A percentile compares a stretch with the other conserved stretches of the same genome.
phyloP scores from a whole-genome alignment of 2,329 filamentous ascomycete species.

The Blastomyces silverae region DNA sequence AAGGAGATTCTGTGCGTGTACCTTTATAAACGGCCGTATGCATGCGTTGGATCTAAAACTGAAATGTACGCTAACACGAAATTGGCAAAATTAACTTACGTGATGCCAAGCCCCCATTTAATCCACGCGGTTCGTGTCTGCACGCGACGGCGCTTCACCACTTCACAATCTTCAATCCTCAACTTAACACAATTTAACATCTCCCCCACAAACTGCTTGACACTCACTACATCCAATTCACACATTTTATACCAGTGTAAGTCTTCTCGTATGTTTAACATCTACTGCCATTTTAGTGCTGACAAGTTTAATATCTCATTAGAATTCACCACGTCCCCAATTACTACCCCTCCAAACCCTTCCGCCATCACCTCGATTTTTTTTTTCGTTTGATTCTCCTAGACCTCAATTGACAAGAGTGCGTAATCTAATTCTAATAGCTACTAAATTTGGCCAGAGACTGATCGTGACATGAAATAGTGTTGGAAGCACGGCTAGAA shows the following conservation, averaged over 20 bases:
- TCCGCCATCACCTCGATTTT: not conserved
- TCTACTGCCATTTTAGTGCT: not conserved
- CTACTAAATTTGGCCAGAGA: not conserved
- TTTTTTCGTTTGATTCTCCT: not conserved
- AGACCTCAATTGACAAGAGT: slow-evolving; percentile 26
- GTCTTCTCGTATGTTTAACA: not conserved
- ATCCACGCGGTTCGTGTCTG: slow-evolving; percentile 13
- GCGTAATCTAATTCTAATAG: slow-evolving; percentile 18
- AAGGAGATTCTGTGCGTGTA: not conserved
- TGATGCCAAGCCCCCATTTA: too few relatives aligned
- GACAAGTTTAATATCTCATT: not conserved
- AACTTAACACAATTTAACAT: not conserved
- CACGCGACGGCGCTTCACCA: slow-evolving; percentile 9
- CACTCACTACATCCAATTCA: not conserved
- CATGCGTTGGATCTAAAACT: not conserved
- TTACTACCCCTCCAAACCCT: slow-evolving; percentile 2
- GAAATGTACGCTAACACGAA: slow-evolving; percentile 3
- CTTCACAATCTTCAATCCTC: not conserved
- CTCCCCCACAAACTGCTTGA: not conserved
- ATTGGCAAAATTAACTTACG: slow-evolving; percentile 9
- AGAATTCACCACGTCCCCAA: not conserved
- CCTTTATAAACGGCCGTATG: not conserved
- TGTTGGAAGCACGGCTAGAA: slow-evolving; percentile 97
- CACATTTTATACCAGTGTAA: not conserved
- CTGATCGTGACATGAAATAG: slow-evolving; percentile 33